phyloP scores from a whole-genome alignment of 2,329 filamentous ascomycete genomes.

The Huntiella bhutanensis region DNA sequence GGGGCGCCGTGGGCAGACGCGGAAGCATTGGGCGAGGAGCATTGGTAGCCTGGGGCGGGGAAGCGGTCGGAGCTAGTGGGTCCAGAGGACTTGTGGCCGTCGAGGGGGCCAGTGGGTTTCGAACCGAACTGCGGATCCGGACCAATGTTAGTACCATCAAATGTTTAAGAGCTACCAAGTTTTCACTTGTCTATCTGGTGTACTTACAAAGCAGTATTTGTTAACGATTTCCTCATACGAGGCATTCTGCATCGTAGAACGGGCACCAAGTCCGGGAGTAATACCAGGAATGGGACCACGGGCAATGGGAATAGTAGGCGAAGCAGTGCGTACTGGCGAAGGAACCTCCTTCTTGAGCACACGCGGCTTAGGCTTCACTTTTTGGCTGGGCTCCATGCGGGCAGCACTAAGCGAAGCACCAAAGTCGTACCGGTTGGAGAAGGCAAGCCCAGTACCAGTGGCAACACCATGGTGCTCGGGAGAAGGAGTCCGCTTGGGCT shows the following conservation, averaged over 20 bases:
- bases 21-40: neutral
- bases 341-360: slow-evolving; percentile 35
- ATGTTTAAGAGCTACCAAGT: neutral
- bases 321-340: slow-evolving; percentile 3
- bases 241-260: slow-evolving; percentile 50
- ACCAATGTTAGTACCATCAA: slow-evolving; percentile 10
- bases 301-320: slow-evolving; percentile 4
- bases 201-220: slow-evolving; percentile 99
- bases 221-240: slow-evolving; percentile 94
- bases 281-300: slow-evolving; percentile 15
- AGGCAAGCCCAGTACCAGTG: slow-evolving; percentile 27
- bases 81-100: slow-evolving; percentile 1
- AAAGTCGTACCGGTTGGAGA: slow-evolving; percentile 91
- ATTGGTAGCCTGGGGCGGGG: neutral
- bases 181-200: neutral
- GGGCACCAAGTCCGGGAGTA: slow-evolving; percentile 30
- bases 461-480: slow-evolving; percentile 8
- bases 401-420: slow-evolving; percentile 76
- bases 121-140: slow-evolving; percentile 13
- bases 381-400: slow-evolving; percentile 32
- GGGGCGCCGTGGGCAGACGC: neutral
- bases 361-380: slow-evolving; percentile 3
- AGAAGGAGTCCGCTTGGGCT: slow-evolving; percentile 40
- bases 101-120: slow-evolving; percentile 7
- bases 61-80: neutral